phyloP scores from a whole-genome alignment of 2,329 filamentous ascomycete genomes.

The Fusarium nematophilum region DNA sequence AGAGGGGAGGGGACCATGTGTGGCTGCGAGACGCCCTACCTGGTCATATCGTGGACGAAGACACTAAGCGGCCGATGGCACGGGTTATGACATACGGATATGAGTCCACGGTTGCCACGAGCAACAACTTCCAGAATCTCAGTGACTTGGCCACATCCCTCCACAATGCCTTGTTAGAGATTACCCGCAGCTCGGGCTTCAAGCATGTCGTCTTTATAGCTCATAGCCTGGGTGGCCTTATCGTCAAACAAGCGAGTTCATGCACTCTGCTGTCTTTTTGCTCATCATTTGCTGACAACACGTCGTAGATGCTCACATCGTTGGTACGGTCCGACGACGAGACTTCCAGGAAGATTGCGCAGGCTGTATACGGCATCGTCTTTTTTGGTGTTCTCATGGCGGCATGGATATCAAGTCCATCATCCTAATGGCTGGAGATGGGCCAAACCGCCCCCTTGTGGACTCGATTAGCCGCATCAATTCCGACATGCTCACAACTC shows the following conservation, averaged over 20 bases:
- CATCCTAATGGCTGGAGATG: slow-evolving; percentile 15
- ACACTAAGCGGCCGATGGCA: not conserved
- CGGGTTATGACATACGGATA: slow-evolving; percentile 46
- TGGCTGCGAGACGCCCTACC: slow-evolving; percentile 46
- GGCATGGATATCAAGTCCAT: slow-evolving; percentile 21
- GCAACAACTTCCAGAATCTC: slow-evolving; percentile 22
- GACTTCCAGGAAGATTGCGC: not conserved
- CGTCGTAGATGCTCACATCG: slow-evolving; percentile 1
- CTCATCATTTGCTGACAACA: not conserved
- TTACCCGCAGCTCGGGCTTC: not conserved
- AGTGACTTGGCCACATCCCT: slow-evolving; percentile 12
- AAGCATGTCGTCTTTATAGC: slow-evolving; percentile 8
- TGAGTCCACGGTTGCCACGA: slow-evolving; percentile 28
- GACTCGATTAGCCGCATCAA: slow-evolving; percentile 9
- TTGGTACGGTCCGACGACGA: slow-evolving; percentile 7
- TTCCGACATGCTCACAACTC: slow-evolving; percentile 7
- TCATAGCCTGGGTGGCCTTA: slow-evolving; percentile 15
- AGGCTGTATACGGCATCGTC: slow-evolving; percentile 9
- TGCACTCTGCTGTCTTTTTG: not conserved
- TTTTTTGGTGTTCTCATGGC: slow-evolving; percentile 26
- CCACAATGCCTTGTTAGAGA: slow-evolving; percentile 1
- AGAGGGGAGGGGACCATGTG: slow-evolving; percentile 38
- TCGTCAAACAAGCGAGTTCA: slow-evolving; percentile 13
- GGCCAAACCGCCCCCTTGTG: slow-evolving; percentile 16
- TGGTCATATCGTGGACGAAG: slow-evolving; percentile 21